These are phyloP conservation scores for Brassica rapa DNA, from an alignment of 345 rosid genomes.

Conservation along the genomic window DNA sequence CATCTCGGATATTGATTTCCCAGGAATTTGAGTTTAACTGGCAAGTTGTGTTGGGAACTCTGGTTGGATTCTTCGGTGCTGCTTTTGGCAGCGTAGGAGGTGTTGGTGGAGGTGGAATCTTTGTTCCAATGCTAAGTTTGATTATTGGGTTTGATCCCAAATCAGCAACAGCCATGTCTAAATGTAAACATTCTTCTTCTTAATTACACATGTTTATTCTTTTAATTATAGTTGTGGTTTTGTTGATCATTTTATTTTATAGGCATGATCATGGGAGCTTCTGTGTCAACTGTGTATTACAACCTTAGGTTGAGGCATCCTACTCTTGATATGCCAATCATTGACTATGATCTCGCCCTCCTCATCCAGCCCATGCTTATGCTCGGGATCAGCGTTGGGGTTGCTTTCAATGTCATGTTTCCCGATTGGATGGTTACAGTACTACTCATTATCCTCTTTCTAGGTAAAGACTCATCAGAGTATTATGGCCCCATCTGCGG, in stretches of 20 bases:
- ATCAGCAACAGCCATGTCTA: constrained; percentile 79
- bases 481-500: neutral
- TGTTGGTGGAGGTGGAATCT: constrained; percentile 87
- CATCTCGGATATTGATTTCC: neutral
- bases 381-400: constrained; percentile 83
- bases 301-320: constrained; percentile 78
- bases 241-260: neutral
- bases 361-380: constrained; percentile 88
- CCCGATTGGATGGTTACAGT: constrained; percentile 88
- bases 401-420: constrained; percentile 69
- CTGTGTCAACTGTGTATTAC: constrained; percentile 77
- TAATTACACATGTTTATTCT: no score
- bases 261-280: constrained; percentile 94
- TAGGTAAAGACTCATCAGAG: constrained; percentile 37
- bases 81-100: constrained; percentile 94
- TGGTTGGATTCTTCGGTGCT: constrained; percentile 83
- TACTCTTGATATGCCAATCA: constrained; percentile 69
- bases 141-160: constrained; percentile 84
- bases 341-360: constrained; percentile 81
- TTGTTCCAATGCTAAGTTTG: constrained; percentile 78
- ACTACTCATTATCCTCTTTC: constrained; percentile 77
- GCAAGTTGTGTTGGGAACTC: constrained; percentile 62
- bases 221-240: neutral
- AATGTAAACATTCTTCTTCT: constrained; percentile 50
- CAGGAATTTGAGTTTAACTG: constrained; percentile 79